Conservation (phyloP, 2,329 filamentous ascomycete genomes). For the Exutisphaerella laricina region DNA sequence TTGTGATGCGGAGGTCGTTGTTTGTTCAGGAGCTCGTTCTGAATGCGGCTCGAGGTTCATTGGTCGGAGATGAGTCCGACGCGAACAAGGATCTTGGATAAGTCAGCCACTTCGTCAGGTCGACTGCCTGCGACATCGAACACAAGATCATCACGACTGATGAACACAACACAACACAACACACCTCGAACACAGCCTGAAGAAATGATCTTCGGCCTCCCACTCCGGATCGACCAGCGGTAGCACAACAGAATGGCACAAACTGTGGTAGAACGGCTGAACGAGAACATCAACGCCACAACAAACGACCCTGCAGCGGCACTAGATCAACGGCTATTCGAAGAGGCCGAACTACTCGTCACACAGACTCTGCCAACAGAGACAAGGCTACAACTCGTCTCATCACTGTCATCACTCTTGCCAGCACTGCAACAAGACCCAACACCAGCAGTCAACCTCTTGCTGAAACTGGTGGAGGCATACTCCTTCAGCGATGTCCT, state of each 20-base stretch:
- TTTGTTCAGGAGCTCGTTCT: neutral
- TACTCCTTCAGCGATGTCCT: slow-evolving; percentile 48
- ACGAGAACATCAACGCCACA: slow-evolving; percentile 16
- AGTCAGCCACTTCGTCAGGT: slow-evolving; percentile 3
- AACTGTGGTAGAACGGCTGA: slow-evolving; percentile 12
- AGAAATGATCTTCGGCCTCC: neutral
- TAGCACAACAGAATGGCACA: slow-evolving; percentile 16
- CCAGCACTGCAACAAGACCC: slow-evolving; percentile 54
- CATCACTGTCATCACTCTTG: slow-evolving; percentile 47
- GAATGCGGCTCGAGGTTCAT: neutral
- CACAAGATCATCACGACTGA: neutral
- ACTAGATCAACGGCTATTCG: slow-evolving; percentile 46
- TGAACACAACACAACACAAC: neutral
- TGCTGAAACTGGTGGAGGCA: slow-evolving; percentile 45
- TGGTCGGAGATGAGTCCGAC: neutral
- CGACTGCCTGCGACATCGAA: slow-evolving; percentile 1
- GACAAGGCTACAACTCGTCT: slow-evolving; percentile 37
- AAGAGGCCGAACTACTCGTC: slow-evolving; percentile 46
- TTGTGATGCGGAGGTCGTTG: neutral
- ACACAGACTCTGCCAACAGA: slow-evolving; percentile 36
- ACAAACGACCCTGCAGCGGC: slow-evolving; percentile 18
- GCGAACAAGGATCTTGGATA: neutral
- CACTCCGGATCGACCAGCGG: neutral
- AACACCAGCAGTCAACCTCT: slow-evolving; percentile 49
- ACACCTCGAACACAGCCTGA: neutral